Base-by-base conservation (phyloP, 176 grass and related monocot species). In the Neostapfia colusana region DNA sequence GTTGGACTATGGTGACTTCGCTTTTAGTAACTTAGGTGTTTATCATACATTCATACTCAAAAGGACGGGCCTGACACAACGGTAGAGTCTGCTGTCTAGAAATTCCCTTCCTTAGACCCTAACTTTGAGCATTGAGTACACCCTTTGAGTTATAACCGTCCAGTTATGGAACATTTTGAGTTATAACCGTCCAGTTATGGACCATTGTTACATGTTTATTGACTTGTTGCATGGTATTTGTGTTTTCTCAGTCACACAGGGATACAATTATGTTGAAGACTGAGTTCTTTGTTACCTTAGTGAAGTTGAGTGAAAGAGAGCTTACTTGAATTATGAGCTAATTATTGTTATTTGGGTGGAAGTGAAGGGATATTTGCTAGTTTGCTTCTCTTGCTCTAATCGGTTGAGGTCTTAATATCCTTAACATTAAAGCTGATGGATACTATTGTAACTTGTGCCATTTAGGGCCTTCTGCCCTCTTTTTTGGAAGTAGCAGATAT, bases 301-400 rank as follows among this genome's bases (percentile, higher is more conserved):
- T 41, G 67, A 55, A 57, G 37, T 56, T 77, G 4, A 53, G 27
- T 61, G n/a, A 61, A 74, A 60, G 24, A 17, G 37, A 61, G 44
- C 12, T 46, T 25, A 6, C 0, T 10, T 62, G 10, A 39, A 39
- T n/a, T 40, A 24, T 24, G 38, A 24, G 55, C 10, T 24, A 26
- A 58, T 13, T 14, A 13, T 67, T n/a, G n/a, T n/a, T 48, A 39
- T 40, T 10, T 63, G 14, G 58, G 18, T 35, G 27, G 27, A 14
- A 63, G 15, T 16, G 38, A 23, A 67, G 37, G 18, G 24, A 67
- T 13, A 24, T 42, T 7, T 67, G 64, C 38, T 14, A 67, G 4
- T 42, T 67, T 42, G 43, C 10, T 41, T 6, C 13, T 62, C 36
- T 25, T 13, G 2, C 41, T 67, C 23, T 20, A 37, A 36, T 35